phyloP scores from a whole-genome alignment of 1,284 basidiomycete species.

The Sphaerobolus stellatus region DNA sequence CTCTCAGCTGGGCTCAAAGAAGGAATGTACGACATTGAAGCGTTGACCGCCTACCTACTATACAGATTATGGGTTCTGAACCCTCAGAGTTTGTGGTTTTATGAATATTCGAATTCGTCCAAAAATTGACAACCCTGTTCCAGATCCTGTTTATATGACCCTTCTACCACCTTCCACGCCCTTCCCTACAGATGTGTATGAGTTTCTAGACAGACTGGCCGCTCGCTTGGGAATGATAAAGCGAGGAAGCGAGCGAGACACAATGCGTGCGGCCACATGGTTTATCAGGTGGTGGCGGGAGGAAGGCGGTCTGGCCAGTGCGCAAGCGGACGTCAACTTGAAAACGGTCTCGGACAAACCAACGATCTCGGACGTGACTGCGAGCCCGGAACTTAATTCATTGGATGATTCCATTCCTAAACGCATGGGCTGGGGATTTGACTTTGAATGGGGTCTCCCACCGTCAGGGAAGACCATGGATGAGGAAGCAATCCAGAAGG shows the following conservation, averaged over 20 bases:
- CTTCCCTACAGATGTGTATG: conserved; percentile 58
- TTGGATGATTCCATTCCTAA: not conserved
- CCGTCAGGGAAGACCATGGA: conserved; percentile 16
- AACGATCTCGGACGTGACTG: not conserved
- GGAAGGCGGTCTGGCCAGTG: conserved; percentile 56
- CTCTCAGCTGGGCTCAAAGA: conserved; percentile 89
- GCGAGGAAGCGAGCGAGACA: conserved; percentile 72
- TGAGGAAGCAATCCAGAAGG: conserved; percentile 47
- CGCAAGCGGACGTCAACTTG: conserved; percentile 17
- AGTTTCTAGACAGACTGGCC: conserved; percentile 72
- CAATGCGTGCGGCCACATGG: conserved; percentile 70
- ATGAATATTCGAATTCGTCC: conserved; percentile 10
- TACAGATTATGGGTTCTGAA: conserved; percentile 82
- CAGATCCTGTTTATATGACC: conserved; percentile 68
- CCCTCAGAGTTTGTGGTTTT: conserved; percentile 53
- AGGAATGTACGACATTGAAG: conserved; percentile 83
- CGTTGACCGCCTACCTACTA: conserved; percentile 85
- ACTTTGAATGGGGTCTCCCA: conserved; percentile 66
- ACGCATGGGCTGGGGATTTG: conserved; percentile 71
- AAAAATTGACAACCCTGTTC: conserved; percentile 4
- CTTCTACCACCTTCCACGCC: conserved; percentile 53
- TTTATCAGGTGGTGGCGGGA: conserved; percentile 86
- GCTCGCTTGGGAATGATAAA: conserved; percentile 76
- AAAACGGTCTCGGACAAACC: conserved; percentile 9
- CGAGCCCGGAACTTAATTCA: not conserved